Evolutionary conservation across 2,329 filamentous ascomycete genomes (phyloP), one percentile per base, ranked within the genome.

Genomic region (Aspergillus novofumigatus): DNA sequence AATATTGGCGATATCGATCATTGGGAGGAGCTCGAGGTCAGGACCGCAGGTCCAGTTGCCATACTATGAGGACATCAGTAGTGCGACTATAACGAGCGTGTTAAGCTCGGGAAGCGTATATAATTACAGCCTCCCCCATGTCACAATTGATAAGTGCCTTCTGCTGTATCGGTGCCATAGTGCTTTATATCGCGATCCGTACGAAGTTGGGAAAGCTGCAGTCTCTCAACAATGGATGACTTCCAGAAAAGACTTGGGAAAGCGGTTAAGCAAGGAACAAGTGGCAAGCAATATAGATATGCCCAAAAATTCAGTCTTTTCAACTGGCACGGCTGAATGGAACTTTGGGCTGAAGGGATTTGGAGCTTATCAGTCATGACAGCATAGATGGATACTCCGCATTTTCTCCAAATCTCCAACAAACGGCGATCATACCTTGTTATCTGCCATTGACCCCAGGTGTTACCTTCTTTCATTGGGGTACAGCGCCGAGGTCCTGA

Each of bases 1-100:
- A 29, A 87, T 74, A 62, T 87, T 87, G 20, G 84, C 85, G 64
- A 83, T 80, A 65, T 86, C 83, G 61, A 87, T 84, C 45, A 85
- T 71, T 2, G 81, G 81, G 57, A 87, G 82, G 14, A 87, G 71
- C 55, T 86, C 82, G 51, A 83, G 80, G 60, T 87, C 84, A 3
- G 83, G 83, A 20, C 83, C 83, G 59, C 74, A 76, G 50, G 65
- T 64, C 66, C 72, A 79, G 54, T 80, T 80, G 41, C 79, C 78
- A 53, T 76, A 80, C 48, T 70, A 55, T n/a, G 35, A 42, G 45
- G 1, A 20, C n/a, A 20, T 45, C 32, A 21, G 45, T 26, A 42
- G 7, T n/a, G 10, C 21, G 9, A 35, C 26, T 6, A 9, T n/a
- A n/a, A 23, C 21, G 6, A 41, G n/a, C 9, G 26, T 50, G 11